A percentile compares a stretch with the other conserved stretches of the same genome.
These are phyloP conservation scores for Trichoderma cornu-damae DNA, from an alignment of 2,329 filamentous ascomycete genomes.

Conservation along the genomic window DNA sequence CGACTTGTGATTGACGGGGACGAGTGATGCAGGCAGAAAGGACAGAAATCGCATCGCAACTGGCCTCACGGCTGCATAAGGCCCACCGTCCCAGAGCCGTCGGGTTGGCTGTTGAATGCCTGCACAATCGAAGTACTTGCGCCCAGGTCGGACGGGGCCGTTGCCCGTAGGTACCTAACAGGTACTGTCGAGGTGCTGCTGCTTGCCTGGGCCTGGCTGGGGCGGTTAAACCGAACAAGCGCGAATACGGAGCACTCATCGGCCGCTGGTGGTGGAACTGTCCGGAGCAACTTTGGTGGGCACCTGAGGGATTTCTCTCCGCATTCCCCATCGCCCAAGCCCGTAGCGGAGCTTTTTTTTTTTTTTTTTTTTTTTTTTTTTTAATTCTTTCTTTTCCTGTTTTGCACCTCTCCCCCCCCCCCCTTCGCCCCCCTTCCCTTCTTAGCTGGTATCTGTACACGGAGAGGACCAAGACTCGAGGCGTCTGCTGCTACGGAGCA, in stretches of 20 bases:
- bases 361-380: not conserved
- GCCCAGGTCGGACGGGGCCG: too few species aligned
- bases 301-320: constrained; percentile 34
- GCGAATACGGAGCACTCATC: not conserved
- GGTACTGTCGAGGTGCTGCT: not conserved
- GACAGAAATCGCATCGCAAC: not conserved
- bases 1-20: not conserved
- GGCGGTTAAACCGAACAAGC: not conserved
- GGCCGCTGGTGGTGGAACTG: not conserved
- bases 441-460: too few species aligned
- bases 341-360: constrained; percentile 7
- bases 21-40: constrained; percentile 6
- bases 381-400: not conserved
- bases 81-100: not conserved
- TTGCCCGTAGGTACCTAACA: too few species aligned
- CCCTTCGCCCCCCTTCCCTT: too few species aligned
- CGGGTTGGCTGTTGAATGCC: not conserved
- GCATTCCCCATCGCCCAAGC: constrained; percentile 24
- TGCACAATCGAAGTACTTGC: too few species aligned
- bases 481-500: not conserved
- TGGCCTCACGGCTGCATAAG: constrained; percentile 12
- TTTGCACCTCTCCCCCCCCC: too few species aligned
- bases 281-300: constrained; percentile 2
- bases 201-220: not conserved
- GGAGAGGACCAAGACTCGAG: not conserved